Evolutionary conservation across 2,329 filamentous ascomycete genomes (phyloP).

Genomic region (Acrocalymma vagum): DNA sequence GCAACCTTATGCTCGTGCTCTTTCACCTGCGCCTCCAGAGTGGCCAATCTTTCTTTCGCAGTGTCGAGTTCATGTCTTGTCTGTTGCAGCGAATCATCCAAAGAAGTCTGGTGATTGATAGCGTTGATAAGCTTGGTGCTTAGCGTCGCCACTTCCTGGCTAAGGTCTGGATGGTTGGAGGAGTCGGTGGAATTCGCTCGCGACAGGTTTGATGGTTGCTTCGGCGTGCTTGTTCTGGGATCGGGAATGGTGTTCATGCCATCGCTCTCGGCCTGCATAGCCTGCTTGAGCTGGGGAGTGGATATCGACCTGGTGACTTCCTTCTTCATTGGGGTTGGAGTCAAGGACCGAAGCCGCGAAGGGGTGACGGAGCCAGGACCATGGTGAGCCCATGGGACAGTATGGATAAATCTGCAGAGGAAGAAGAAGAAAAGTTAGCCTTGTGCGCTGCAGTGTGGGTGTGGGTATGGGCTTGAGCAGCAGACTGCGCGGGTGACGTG

Average conservation of each 20-base stretch:
- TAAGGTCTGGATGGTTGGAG: conserved; percentile 66
- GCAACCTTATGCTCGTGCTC: conserved; percentile 75
- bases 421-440: conserved; percentile 19
- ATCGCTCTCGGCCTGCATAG: conserved; percentile 54
- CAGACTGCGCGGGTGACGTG: too few species aligned
- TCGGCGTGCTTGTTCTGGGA: conserved; percentile 54
- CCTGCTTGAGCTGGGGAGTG: conserved; percentile 43
- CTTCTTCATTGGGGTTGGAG: conserved; percentile 43
- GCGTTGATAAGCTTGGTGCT: conserved; percentile 97
- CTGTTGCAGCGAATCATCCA: conserved; percentile 87
- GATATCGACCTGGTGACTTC: conserved; percentile 49
- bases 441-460: conserved; percentile 1
- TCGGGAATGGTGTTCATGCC: conserved; percentile 74
- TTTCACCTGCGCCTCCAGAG: conserved; percentile 74
- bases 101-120: conserved; percentile 92
- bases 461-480: conserved; percentile 4
- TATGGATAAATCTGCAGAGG: conserved; percentile 39
- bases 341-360: conserved; percentile 45
- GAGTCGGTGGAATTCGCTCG: conserved; percentile 56
- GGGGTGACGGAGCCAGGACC: conserved; percentile 43
- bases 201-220: conserved; percentile 35
- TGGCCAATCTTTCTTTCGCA: conserved; percentile 71
- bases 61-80: conserved; percentile 84
- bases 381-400: conserved; percentile 44
- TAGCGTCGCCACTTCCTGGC: conserved; percentile 82